These are phyloP conservation scores for Exophiala phaeomuriformis DNA, from an alignment of 2,329 filamentous ascomycete species.

Conservation along the genomic window DNA sequence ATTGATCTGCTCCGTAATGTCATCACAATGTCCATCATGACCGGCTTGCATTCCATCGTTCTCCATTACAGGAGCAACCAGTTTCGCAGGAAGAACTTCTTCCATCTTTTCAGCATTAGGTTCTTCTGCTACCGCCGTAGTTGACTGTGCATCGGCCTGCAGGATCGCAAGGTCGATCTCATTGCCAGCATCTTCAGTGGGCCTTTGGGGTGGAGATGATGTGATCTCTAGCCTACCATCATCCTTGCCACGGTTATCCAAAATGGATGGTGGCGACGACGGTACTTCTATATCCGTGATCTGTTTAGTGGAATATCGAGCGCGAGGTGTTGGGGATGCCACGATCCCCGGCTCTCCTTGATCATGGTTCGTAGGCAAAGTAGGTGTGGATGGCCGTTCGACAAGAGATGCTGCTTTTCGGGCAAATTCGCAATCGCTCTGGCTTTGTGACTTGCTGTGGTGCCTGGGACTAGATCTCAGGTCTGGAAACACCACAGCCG, in stretches of 20 bases:
- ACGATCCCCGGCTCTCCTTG: conserved; percentile 18
- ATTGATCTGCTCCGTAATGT: neutral
- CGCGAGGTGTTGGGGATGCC: conserved; percentile 26
- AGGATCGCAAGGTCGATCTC: conserved; percentile 11
- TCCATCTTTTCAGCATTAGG: neutral
- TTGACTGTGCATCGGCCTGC: neutral
- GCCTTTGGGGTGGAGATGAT: conserved; percentile 17
- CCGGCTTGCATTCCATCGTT: too few species aligned
- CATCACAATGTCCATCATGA: too few species aligned
- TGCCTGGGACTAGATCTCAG: conserved; percentile 50
- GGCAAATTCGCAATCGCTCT: conserved; percentile 18
- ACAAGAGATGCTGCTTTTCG: conserved; percentile 16
- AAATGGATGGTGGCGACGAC: conserved; percentile 27
- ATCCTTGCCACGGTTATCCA: conserved; percentile 10
- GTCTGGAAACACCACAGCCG: conserved; percentile 60
- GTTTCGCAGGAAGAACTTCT: neutral
- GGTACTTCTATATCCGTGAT: conserved; percentile 25
- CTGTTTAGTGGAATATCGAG: conserved; percentile 16
- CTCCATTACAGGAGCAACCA: too few species aligned
- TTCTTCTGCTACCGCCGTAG: neutral
- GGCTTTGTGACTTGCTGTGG: conserved; percentile 10
- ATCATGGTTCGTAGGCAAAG: conserved; percentile 18
- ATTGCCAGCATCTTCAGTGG: conserved; percentile 8
- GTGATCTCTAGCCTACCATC: conserved; percentile 3
- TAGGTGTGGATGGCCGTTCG: conserved; percentile 22